Evolutionary conservation across 1,284 basidiomycete genomes (phyloP), one percentile per base, ranked within the genome.

Genomic region (Trichosporon sp.): DNA sequence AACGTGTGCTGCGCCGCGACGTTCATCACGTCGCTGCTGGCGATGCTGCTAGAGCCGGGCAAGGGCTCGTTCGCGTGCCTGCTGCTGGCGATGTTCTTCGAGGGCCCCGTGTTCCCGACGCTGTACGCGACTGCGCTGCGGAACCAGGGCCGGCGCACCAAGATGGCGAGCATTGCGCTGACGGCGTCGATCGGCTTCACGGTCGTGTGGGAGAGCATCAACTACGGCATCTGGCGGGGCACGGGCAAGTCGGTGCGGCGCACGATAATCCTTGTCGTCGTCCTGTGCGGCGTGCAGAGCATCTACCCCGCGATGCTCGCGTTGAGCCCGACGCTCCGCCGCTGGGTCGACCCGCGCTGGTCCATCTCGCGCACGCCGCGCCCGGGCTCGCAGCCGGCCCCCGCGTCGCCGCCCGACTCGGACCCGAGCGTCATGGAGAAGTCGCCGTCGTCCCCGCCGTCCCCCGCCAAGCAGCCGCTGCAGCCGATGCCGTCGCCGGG

Each of bases 81-180:
- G 27, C 73, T 82, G 31, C 73, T 83, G 3, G 65, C 75, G 65
- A 70, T 75, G 53, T 79, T 82, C 68, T 82, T 82, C 71, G 78
- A 83, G 70, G 73, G 76, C 3, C 75, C 80, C 29, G 79, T 82
- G 29, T 82, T 83, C 73, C 82, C 82, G 6, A 75, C 77, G 0
- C 29, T 83, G 5, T 82, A 79, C 74, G 80, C 82, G 27, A 81
- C 80, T 31, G 75, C 74, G 1, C 66, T 81, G 1, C 77, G 82
- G 1, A 73, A 75, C 15, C 78, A 80, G 65, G 82, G 82, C 6
- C 69, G 72, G 53, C 70, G 76, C 44, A 81, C 79, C 5, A 81
- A 80, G 70, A 67, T 74, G 25, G 75, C 76, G 4, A 75, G 78
- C 9, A 76, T 78, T 7, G 70, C 69, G 8, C 65, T 81, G 25